These are phyloP conservation scores for Tolypocladium nubicola DNA, from an alignment of 2,329 filamentous ascomycete genomes.

Conservation along the genomic window DNA sequence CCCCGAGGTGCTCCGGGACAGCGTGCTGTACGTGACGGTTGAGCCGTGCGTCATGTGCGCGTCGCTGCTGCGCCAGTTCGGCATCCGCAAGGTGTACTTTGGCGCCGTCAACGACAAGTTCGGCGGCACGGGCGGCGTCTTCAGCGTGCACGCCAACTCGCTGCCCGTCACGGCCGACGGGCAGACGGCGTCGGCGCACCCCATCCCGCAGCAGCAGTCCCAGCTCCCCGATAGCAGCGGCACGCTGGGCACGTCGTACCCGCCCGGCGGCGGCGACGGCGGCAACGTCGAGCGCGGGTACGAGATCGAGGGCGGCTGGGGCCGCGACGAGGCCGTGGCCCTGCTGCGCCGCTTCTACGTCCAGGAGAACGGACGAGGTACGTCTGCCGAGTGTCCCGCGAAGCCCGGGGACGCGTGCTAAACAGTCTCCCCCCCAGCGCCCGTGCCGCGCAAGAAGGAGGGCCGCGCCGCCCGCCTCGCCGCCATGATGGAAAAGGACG, in stretches of 20 bases:
- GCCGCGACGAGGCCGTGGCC: constrained; percentile 86
- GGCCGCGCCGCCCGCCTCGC: constrained; percentile 42
- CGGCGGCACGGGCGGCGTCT: constrained; percentile 87
- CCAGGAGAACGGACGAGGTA: constrained; percentile 91
- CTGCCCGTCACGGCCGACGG: constrained; percentile 25
- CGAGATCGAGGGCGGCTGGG: constrained; percentile 76
- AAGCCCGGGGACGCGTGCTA: background rate
- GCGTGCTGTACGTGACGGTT: constrained; percentile 87
- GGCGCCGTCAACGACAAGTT: constrained; percentile 95
- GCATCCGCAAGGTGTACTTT: constrained; percentile 84
- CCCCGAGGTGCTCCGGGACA: constrained; percentile 56
- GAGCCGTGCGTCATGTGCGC: constrained; percentile 99
- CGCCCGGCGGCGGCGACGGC: constrained; percentile 38
- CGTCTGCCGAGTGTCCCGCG: constrained; percentile 8
- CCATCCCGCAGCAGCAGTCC: constrained; percentile 22
- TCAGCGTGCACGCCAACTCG: constrained; percentile 67
- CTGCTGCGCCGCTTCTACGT: constrained; percentile 90
- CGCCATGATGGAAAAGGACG: constrained; percentile 38
- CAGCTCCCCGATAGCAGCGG: constrained; percentile 25
- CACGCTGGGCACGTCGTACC: constrained; percentile 25
- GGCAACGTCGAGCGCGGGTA: constrained; percentile 69
- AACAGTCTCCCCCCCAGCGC: constrained; percentile 23
- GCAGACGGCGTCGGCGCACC: constrained; percentile 28
- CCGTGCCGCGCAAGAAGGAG: constrained; percentile 44
- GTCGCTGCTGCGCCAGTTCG: constrained; percentile 77